Evolutionary conservation across 2,329 filamentous ascomycete genomes (phyloP), one percentile per base, ranked within the genome.

Genomic region (Exutisphaerella laricina): DNA sequence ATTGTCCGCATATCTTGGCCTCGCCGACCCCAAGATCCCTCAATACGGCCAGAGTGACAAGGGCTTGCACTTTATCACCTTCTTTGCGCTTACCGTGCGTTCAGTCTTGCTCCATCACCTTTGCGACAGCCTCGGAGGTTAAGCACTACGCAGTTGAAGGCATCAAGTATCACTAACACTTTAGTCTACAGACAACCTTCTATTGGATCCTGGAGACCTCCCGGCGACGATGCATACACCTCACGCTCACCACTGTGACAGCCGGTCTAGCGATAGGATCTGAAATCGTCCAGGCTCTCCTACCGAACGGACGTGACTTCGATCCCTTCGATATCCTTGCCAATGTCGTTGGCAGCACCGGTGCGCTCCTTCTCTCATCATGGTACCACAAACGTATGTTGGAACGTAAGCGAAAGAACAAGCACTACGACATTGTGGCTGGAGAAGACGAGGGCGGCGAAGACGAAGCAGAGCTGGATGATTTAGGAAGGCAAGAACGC

Each of bases 301-400:
- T 96, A 13, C 88, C 71, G 33, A 71, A 75, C 54, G 66, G 66
- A 46, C 71, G 73, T 39, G 58, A 66, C 25, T 84, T 84, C 59
- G 92, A 98, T 60, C 69, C 84, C 36, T 87, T 83, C 59, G 88
- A 97, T 62, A 86, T 98, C 49, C 72, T 88, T 40, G 88, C 89
- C 60, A 98, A 98, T 63, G 67, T 95, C 0, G 69, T 86, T 29
- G 92, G 92, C 30, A 90, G 85, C 51, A 66, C 85, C 10, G 70
- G 73, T 1, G 88, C 79, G 0, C 62, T 96, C 14, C 82, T 74
- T 0, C 63, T 94, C 14, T 94, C 86, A 63, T 82, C 80, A 44
- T 90, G 86, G 85, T 98, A 98, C 63, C 92, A 98, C 68, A 84
- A 85, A 61, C 83, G 92, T 46, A 97, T 97, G 88, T 71, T 97